These are phyloP conservation scores for Tetrastigma voinierianum DNA, from an alignment of 164 flowering plant genomes.

Conservation along the genomic window DNA sequence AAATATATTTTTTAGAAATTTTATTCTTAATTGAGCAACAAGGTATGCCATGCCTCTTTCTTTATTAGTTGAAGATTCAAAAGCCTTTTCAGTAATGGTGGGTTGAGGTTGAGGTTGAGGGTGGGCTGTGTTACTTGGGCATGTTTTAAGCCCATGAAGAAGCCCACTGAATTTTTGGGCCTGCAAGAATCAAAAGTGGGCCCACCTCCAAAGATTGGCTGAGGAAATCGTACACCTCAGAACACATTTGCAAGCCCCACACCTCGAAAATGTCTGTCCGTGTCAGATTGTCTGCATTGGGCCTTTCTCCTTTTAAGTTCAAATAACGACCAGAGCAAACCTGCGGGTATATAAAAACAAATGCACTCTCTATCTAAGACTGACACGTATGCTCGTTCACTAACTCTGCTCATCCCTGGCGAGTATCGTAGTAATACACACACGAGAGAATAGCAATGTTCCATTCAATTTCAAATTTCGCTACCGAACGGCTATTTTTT, in stretches of 20 bases:
- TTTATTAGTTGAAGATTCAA: too few species aligned
- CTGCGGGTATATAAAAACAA: neutral
- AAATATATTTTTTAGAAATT: too few species aligned
- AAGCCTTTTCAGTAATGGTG: too few species aligned
- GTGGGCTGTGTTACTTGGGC: too few species aligned
- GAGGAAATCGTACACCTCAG: neutral
- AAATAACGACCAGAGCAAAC: neutral
- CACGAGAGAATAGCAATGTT: neutral
- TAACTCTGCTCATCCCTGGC: slow-evolving; percentile 3
- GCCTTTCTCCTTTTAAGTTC: neutral
- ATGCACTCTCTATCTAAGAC: neutral
- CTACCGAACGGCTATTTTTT: slow-evolving; percentile 21
- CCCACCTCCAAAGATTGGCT: neutral
- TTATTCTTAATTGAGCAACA: too few species aligned
- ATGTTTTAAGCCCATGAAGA: too few species aligned
- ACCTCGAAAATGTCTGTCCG: neutral
- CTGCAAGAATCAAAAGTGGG: neutral
- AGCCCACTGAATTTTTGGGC: slow-evolving; percentile 1
- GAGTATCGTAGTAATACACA: slow-evolving; percentile 1
- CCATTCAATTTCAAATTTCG: slow-evolving; percentile 5
- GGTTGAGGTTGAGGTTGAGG: too few species aligned
- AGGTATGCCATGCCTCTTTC: too few species aligned
- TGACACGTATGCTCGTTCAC: neutral
- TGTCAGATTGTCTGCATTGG: neutral
- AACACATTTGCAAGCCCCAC: neutral